Evolutionary conservation across 129 eudicot species (phyloP), one percentile per base, ranked within the genome.

Genomic region (Chrysanthemum makinoi): DNA sequence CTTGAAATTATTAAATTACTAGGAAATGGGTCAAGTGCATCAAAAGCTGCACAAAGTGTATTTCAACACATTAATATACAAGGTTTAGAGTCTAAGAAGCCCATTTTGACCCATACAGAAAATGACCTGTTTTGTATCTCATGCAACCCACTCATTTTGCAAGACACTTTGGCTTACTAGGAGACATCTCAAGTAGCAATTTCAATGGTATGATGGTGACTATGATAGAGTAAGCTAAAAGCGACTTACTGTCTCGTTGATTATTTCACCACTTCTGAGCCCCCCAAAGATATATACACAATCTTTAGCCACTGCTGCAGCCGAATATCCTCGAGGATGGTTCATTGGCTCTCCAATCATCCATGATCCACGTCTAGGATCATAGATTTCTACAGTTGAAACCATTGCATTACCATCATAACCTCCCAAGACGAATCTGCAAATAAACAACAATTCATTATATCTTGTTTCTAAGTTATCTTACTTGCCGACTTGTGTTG

Each of bases 361-460:
- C 98, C 98, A 92, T 55, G 78, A 62, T 3, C 82, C 91, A 49
- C 20, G 51, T 68, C 98, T 87, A 72, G 98, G 95, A 68, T 92
- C 98, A 63, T 76, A 92, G 55, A 86, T 79, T 72, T 92, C 98
- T 47, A 81, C 56, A 12, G 79, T 86, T 6, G 77, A 28, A 22
- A 82, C 84, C 95, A 88, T 86, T 51, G 52, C 14, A 44, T 59
- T 77, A 44, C 91, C 96, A 77, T 88, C 91, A 73, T 63, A 92
- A 50, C 96, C 98, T 59, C 98, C 98, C 19, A 92, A 12, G 6
- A 86, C 91, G 16, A 79, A 88, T 72, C 96, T 92, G 80, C 74
- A 71, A 22, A 73, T 18, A 58, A 71, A 30, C 54, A 67, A 69
- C 24, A 46, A 48, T 30, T 72, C 39, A 58, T 10, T 58, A 19